Percentiles rank a stretch among this genome's conserved stretches.
Conservation (phyloP, 805 yeast species). For the Zygosaccharomyces bisporus region DNA sequence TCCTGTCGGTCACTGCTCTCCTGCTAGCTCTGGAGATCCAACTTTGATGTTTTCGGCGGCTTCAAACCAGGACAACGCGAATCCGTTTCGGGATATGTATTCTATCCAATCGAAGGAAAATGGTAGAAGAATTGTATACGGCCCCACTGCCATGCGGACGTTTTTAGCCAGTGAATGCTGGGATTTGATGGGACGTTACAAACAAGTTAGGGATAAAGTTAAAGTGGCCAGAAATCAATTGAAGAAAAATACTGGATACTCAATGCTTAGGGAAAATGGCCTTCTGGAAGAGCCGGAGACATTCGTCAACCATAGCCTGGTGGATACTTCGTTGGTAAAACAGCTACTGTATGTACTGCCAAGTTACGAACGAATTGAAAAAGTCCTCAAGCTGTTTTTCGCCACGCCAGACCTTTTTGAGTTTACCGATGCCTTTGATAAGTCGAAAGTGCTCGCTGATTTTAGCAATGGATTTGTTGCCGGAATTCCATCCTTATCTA, state of each 20-base stretch:
- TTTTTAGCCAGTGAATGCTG: slow-evolving; percentile 16
- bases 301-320: too few species aligned
- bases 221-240: slow-evolving; percentile 26
- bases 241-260: slow-evolving; percentile 19
- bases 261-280: slow-evolving; percentile 22
- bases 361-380: slow-evolving; percentile 17
- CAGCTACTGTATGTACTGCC: slow-evolving; percentile 22
- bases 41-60: background rate
- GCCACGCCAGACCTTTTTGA: slow-evolving; percentile 15
- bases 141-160: slow-evolving; percentile 32
- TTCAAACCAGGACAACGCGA: slow-evolving; percentile 2
- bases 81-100: slow-evolving; percentile 16
- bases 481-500: slow-evolving; percentile 7
- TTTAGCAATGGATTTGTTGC: slow-evolving; percentile 17
- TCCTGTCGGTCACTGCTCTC: too few species aligned
- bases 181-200: slow-evolving; percentile 19
- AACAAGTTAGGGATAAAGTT: slow-evolving; percentile 26
- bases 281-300: slow-evolving; percentile 15
- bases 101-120: slow-evolving; percentile 19
- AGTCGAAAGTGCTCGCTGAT: slow-evolving; percentile 23
- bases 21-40: background rate
- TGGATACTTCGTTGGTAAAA: slow-evolving; percentile 7
- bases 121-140: slow-evolving; percentile 28
- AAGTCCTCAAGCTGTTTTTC: slow-evolving; percentile 17
- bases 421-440: slow-evolving; percentile 18